Evolutionary conservation across 352 stramenopile species (phyloP).

Genomic region (Peronospora farinosa): DNA sequence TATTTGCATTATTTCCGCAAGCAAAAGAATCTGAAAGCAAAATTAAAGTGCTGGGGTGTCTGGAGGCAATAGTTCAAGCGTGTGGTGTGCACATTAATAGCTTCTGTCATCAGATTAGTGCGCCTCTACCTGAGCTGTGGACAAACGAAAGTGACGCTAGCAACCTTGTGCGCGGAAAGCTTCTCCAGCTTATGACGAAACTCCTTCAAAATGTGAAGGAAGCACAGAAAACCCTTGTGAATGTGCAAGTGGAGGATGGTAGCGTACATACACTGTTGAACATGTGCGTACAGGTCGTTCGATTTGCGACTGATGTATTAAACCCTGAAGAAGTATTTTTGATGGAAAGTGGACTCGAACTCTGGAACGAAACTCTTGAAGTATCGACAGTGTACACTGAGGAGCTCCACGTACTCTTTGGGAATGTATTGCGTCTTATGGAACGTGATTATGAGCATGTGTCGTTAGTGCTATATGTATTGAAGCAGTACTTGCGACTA

Average conservation of each 20-base stretch:
- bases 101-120: slow-evolving; percentile 60
- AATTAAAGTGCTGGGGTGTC: slow-evolving; percentile 66
- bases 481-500: slow-evolving; percentile 60
- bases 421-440: slow-evolving; percentile 56
- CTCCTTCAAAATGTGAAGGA: slow-evolving; percentile 57
- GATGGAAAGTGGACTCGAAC: slow-evolving; percentile 74
- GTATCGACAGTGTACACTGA: slow-evolving; percentile 52
- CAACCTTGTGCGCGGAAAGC: slow-evolving; percentile 78
- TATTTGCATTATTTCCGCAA: slow-evolving; percentile 68
- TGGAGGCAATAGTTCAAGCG: slow-evolving; percentile 67
- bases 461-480: slow-evolving; percentile 42
- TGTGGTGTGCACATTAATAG: slow-evolving; percentile 42
- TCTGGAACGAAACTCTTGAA: slow-evolving; percentile 58
- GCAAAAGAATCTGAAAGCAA: slow-evolving; percentile 65
- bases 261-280: slow-evolving; percentile 41
- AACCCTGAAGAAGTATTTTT: slow-evolving; percentile 82
- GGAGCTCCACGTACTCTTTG: slow-evolving; percentile 61
- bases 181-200: slow-evolving; percentile 68
- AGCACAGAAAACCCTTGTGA: slow-evolving; percentile 14
- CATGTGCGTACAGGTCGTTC: slow-evolving; percentile 69
- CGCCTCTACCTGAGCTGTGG: slow-evolving; percentile 68
- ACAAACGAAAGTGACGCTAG: slow-evolving; percentile 58
- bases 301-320: slow-evolving; percentile 62
- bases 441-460: slow-evolving; percentile 79
- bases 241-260: slow-evolving; percentile 8